phyloP scores from a whole-genome alignment of 208 protist genomes.

The Trypanosoma avium region DNA sequence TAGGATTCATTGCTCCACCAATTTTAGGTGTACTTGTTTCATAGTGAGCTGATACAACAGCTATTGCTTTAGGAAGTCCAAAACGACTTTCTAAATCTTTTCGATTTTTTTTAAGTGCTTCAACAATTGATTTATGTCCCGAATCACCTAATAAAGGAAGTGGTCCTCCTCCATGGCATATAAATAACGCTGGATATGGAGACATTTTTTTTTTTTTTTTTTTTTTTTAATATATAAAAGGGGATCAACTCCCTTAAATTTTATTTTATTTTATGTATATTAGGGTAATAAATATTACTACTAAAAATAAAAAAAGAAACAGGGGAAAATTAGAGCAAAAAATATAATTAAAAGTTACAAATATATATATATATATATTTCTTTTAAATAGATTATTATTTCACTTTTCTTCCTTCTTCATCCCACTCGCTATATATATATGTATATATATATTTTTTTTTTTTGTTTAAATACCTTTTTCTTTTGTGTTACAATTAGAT shows the following conservation, averaged over 20 bases:
- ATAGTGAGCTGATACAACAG: conserved; percentile 88
- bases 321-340: too few relatives aligned
- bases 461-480: too few relatives aligned
- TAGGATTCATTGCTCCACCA: conserved; percentile 24
- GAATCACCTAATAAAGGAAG: conserved; percentile 59
- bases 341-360: not conserved
- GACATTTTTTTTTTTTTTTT: not conserved
- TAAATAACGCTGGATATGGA: conserved; percentile 60
- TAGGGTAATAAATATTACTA: too few relatives aligned
- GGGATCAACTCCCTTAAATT: too few relatives aligned
- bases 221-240: too few relatives aligned
- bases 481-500: too few relatives aligned
- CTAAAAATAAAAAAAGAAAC: too few relatives aligned
- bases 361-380: conserved; percentile 21
- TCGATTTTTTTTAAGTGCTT: conserved; percentile 37
- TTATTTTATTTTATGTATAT: too few relatives aligned
- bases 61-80: conserved; percentile 58
- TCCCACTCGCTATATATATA: too few relatives aligned
- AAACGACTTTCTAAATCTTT: conserved; percentile 32
- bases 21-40: conserved; percentile 44
- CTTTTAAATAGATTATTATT: conserved; percentile 28
- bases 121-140: conserved; percentile 33
- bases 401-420: not conserved
- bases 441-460: too few relatives aligned
- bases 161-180: conserved; percentile 70